Conservation (phyloP, 306 rosid genomes). For the Senna tora region DNA sequence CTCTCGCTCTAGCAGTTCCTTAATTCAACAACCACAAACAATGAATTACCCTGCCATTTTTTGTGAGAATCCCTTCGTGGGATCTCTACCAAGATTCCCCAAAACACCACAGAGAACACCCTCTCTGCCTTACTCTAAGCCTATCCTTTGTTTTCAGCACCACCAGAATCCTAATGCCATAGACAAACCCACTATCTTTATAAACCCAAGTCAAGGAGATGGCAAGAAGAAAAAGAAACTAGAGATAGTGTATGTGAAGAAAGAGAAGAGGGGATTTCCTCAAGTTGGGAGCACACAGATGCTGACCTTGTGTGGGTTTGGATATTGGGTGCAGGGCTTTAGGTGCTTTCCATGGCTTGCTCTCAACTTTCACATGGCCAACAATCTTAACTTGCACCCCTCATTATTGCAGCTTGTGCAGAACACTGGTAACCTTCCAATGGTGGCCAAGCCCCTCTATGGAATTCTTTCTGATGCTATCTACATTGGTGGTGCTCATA, state of each 20-base stretch:
- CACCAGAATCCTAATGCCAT: slow-evolving; percentile 39
- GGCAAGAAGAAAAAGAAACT: slow-evolving; percentile 17
- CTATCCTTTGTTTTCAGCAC: slow-evolving; percentile 38
- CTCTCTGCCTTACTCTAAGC: slow-evolving; percentile 22
- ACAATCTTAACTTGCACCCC: slow-evolving; percentile 63
- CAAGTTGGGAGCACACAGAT: slow-evolving; percentile 50
- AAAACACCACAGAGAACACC: slow-evolving; percentile 27
- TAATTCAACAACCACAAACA: background rate
- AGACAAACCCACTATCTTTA: slow-evolving; percentile 33
- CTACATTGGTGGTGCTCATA: slow-evolving; percentile 73
- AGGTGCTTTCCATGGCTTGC: slow-evolving; percentile 97
- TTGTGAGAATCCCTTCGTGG: slow-evolving; percentile 36
- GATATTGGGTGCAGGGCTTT: slow-evolving; percentile 90
- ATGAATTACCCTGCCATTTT: slow-evolving; percentile 57
- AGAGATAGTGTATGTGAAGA: slow-evolving; percentile 33
- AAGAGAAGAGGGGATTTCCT: slow-evolving; percentile 31
- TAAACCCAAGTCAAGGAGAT: slow-evolving; percentile 30
- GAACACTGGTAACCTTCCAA: slow-evolving; percentile 71
- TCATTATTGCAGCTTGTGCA: slow-evolving; percentile 80
- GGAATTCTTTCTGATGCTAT: slow-evolving; percentile 83
- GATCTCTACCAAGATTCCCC: slow-evolving; percentile 27
- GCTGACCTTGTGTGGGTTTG: slow-evolving; percentile 74
- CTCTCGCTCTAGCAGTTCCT: no score
- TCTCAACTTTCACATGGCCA: slow-evolving; percentile 80
- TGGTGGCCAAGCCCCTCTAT: slow-evolving; percentile 88